Evolutionary conservation across 129 eudicot genomes (phyloP), one percentile per base, ranked within the genome.

Genomic region (Sambucus nigra): DNA sequence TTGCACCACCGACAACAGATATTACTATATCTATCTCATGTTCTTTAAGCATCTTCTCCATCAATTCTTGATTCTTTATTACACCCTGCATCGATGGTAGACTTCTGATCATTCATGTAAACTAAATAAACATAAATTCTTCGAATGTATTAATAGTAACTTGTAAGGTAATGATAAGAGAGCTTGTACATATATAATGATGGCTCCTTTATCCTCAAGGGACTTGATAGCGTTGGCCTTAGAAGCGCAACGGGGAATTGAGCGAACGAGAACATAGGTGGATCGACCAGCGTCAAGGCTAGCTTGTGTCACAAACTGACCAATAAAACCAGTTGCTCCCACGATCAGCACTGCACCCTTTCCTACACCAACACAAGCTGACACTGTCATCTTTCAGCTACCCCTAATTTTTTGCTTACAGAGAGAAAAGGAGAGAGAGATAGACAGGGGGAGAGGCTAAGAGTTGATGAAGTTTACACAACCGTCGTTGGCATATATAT

Each of bases 311-410:
- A 69, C n/a, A 13, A 69, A 69, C 31, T 54, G 69, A 19, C 75
- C 75, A 42, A 69, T 69, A 21, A 69, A 69, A 5, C 75, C 75
- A 0, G 75, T 69, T 1, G 69, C 69, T 54, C 75, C 75, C 51
- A 61, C 29, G 27, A 69, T 32, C 11, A 69, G 61, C 38, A 61
- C 52, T 17, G 50, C 54, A 6, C 63, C 55, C 17, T 46, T 53
- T 32, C 29, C 5, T 24, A 12, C 53, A 15, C 32, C 19, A 4
- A 24, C 42, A 9, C 28, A 18, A 9, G 53, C 28, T 64, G 51
- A 15, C 29, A 27, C 41, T 6, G 53, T 52, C 69, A 64, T 64
- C 35, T 64, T 52, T 25, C n/a, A n/a, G n/a, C n/a, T n/a, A n/a
- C n/a, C n/a, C n/a, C n/a, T n/a, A n/a, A n/a, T n/a, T n/a, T n/a